Percentiles rank a stretch among this genome's conserved stretches.
phyloP scores from a whole-genome alignment of 2,329 filamentous ascomycete species.

The Colletotrichum sp. region DNA sequence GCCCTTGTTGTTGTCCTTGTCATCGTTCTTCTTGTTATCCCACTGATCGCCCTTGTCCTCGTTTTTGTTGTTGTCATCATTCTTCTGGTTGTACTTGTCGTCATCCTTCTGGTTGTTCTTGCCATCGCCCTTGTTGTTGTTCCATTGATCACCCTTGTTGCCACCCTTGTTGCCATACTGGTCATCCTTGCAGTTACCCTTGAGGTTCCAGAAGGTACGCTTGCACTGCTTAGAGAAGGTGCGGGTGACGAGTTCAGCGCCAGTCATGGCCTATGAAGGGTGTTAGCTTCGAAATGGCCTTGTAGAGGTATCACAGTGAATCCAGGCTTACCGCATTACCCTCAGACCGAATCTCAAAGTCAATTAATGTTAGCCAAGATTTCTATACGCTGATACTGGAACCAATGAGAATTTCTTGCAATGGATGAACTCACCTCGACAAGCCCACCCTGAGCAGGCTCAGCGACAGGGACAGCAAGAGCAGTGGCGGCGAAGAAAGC shows the following conservation, averaged over 20 bases:
- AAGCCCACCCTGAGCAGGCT: neutral
- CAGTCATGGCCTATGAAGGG: neutral
- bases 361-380: neutral
- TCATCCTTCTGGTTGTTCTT: neutral
- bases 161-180: neutral
- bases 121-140: neutral
- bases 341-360: neutral
- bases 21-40: neutral
- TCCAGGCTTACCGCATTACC: neutral
- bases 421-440: neutral
- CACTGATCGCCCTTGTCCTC: neutral
- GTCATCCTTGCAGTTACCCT: neutral
- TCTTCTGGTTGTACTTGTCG: neutral
- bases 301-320: neutral
- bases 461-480: conserved; percentile 3
- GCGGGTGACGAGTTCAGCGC: neutral
- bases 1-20: neutral
- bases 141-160: neutral
- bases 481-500: conserved; percentile 10
- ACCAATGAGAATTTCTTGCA: neutral
- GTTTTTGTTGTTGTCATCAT: neutral
- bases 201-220: conserved; percentile 2
- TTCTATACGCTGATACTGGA: neutral
- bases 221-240: neutral
- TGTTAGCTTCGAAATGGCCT: neutral